Conservation (phyloP, 1,284 basidiomycete species). For the Irpex sp. region DNA sequence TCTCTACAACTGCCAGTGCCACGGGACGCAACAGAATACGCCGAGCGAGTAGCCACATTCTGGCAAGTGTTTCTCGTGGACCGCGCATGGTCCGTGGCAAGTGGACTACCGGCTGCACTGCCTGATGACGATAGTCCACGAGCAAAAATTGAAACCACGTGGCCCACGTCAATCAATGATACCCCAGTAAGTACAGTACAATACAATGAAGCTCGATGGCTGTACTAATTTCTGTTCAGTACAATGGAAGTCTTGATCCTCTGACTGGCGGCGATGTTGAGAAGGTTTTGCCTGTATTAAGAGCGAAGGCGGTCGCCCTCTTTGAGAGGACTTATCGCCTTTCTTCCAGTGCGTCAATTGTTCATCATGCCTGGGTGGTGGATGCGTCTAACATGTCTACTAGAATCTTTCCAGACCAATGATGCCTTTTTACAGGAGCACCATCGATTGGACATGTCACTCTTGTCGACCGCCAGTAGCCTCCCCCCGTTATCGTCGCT, state of each 20-base stretch:
- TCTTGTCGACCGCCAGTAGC: conserved; percentile 37
- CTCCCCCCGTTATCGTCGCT: conserved; percentile 36
- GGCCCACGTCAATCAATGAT: conserved; percentile 35
- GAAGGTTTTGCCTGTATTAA: conserved; percentile 30
- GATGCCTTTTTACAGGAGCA: conserved; percentile 34
- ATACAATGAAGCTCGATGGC: background rate
- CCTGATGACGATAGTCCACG: conserved; percentile 48
- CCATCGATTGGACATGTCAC: conserved; percentile 37
- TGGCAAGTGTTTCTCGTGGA: conserved; percentile 63
- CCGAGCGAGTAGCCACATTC: conserved; percentile 49
- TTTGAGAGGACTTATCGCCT: conserved; percentile 49
- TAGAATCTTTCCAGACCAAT: conserved; percentile 23
- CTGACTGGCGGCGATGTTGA: conserved; percentile 8
- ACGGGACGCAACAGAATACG: conserved; percentile 36
- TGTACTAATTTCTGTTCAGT: background rate
- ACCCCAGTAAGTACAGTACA: conserved; percentile 11
- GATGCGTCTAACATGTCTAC: conserved; percentile 4
- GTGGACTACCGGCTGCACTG: conserved; percentile 48
- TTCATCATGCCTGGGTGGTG: conserved; percentile 5
- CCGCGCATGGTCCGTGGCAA: conserved; percentile 52
- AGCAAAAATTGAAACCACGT: conserved; percentile 48
- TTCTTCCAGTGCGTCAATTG: conserved; percentile 33
- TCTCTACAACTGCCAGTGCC: conserved; percentile 36
- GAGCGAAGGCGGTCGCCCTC: conserved; percentile 44
- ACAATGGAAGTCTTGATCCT: background rate